phyloP scores from a whole-genome alignment of 805 yeast genomes.

The Metschnikowia gruessii region DNA sequence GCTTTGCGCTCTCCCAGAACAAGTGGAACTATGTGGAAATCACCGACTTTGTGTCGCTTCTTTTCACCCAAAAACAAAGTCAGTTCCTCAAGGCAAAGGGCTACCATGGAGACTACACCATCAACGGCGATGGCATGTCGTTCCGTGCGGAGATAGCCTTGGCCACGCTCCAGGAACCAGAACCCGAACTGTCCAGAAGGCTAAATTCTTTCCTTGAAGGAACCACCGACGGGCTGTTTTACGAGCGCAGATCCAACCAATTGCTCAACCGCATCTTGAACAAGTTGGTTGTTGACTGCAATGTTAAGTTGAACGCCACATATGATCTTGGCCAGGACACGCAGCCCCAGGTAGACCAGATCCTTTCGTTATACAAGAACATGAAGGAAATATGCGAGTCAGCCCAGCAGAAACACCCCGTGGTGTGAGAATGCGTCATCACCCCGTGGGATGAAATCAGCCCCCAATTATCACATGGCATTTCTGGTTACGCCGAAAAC shows the following conservation, averaged over 20 bases:
- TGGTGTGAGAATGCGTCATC: neutral
- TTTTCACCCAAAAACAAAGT: constrained; percentile 36
- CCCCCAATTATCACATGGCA: no score
- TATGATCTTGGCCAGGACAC: constrained; percentile 12
- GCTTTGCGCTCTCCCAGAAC: constrained; percentile 61
- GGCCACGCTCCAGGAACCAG: constrained; percentile 49
- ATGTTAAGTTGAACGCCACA: constrained; percentile 18
- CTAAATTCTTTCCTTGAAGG: constrained; percentile 47
- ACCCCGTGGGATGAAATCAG: no score
- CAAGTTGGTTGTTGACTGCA: constrained; percentile 26
- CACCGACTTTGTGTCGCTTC: constrained; percentile 37
- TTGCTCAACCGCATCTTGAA: constrained; percentile 34
- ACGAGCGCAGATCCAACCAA: constrained; percentile 28
- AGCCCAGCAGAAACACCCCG: neutral
- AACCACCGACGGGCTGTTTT: constrained; percentile 43
- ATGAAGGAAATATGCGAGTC: constrained; percentile 25
- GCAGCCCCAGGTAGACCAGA: constrained; percentile 13
- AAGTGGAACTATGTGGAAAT: constrained; percentile 72
- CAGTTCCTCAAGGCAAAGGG: constrained; percentile 48
- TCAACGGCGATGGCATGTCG: constrained; percentile 51
- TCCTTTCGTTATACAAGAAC: constrained; percentile 28
- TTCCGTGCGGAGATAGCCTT: constrained; percentile 76
- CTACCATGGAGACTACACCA: constrained; percentile 74
- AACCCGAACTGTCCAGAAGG: constrained; percentile 28
- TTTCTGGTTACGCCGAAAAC: neutral